Conservation (phyloP, 1,284 basidiomycete genomes). For the Trichosporon inkin region DNA sequence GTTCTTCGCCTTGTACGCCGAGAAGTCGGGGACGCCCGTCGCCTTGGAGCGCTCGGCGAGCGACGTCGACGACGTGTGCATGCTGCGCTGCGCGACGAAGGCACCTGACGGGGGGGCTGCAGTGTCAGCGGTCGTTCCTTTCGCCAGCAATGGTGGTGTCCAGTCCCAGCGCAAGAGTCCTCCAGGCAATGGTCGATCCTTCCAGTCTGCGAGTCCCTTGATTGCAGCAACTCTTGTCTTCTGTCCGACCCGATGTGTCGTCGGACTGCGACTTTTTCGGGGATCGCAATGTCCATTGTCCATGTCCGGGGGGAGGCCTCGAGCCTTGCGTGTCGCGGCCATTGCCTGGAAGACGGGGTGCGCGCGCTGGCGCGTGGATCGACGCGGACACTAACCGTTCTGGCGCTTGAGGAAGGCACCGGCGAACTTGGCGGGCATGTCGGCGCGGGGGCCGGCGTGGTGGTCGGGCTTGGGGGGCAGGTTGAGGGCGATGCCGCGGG, state of each 20-base stretch:
- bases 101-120: constrained; percentile 54
- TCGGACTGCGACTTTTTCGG: constrained; percentile 3
- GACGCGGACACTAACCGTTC: constrained; percentile 59
- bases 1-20: constrained; percentile 68
- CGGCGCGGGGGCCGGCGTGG: constrained; percentile 60
- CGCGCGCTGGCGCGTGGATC: neutral
- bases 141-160: constrained; percentile 4
- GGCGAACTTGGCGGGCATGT: constrained; percentile 64
- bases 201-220: too few species aligned
- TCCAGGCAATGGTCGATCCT: neutral
- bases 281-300: neutral
- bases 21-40: constrained; percentile 81
- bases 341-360: neutral
- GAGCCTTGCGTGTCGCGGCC: neutral
- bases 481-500: constrained; percentile 90
- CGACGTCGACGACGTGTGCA: constrained; percentile 57
- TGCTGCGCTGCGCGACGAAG: constrained; percentile 56
- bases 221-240: neutral
- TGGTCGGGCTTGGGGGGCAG: constrained; percentile 64
- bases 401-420: constrained; percentile 53
- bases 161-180: neutral
- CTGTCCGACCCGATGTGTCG: neutral
- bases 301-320: neutral
- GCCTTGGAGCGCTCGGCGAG: constrained; percentile 47
- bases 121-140: too few species aligned